These are phyloP conservation scores for Hibiscus mutabilis DNA, from an alignment of 345 rosid genomes.

Conservation along the genomic window DNA sequence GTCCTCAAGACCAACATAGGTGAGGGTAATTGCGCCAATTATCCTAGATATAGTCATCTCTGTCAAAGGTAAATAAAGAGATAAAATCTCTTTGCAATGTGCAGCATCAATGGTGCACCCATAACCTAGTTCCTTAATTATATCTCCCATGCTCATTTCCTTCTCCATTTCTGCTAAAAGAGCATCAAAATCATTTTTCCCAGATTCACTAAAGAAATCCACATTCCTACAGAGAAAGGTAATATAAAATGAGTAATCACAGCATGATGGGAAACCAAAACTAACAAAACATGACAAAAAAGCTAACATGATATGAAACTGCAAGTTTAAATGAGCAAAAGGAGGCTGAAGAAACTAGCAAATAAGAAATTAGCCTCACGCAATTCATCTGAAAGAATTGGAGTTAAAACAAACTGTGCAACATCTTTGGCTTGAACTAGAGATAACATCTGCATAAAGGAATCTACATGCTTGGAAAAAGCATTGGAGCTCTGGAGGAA, in stretches of 20 bases:
- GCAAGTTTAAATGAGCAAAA: background rate
- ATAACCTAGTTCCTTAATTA: slow-evolving; percentile 82
- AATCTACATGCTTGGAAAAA: slow-evolving; percentile 60
- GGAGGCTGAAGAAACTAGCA: background rate
- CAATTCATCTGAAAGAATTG: slow-evolving; percentile 55
- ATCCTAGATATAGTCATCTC: slow-evolving; percentile 68
- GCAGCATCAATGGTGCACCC: slow-evolving; percentile 66
- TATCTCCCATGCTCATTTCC: slow-evolving; percentile 69
- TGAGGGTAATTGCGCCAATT: slow-evolving; percentile 48
- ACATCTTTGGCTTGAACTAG: slow-evolving; percentile 49
- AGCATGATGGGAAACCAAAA: background rate
- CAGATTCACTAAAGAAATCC: slow-evolving; percentile 36
- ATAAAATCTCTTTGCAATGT: slow-evolving; percentile 67
- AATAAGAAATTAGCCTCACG: slow-evolving; percentile 42
- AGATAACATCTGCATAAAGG: slow-evolving; percentile 61
- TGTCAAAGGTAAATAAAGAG: slow-evolving; percentile 58
- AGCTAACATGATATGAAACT: background rate
- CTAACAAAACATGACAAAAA: background rate
- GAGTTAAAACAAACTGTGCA: slow-evolving; percentile 45
- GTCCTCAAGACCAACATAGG: slow-evolving; percentile 53
- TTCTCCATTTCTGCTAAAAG: slow-evolving; percentile 81
- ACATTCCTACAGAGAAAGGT: slow-evolving; percentile 33
- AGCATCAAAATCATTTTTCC: slow-evolving; percentile 62
- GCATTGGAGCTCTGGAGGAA: slow-evolving; percentile 67
- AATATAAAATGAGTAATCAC: background rate